Evolutionary conservation across 2,329 filamentous ascomycete species (phyloP), one percentile per base, ranked within the genome.

Genomic region (Neofusicoccum umdonicola): DNA sequence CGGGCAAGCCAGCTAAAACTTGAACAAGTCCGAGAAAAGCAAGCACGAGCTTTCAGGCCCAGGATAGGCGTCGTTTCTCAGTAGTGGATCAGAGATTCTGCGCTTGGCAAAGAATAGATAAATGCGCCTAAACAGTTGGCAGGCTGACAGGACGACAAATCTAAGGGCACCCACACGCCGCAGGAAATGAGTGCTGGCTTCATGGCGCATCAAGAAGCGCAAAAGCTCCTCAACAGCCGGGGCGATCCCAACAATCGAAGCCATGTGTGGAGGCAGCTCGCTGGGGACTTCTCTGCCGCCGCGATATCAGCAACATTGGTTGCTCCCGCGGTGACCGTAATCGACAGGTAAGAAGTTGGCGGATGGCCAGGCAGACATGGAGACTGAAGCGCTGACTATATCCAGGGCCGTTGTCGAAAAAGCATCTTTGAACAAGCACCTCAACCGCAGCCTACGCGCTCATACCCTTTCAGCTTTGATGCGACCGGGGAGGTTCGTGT

Each of bases 401-500:
- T 35, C 6, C 47, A 66, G 67, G 44, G 69, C 71, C 34, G 71
- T 74, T 9, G 71, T 73, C 17, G 70, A 73, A 42, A 71, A 73
- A 45, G 68, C 68, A 12, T 66, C 71, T 11, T 71, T 67, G 44
- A 67, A 57, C 17, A 67, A 66, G 15, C 68, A 68, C 1, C 58
- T 67, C 15, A n/a, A 64, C n/a, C 45, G 64, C n/a, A 64, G 67
- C 61, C 66, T 69, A 0, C 56, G 72, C 37, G 66, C 64, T 1
- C 69, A 71, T 19, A 66, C 72, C 6, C 62, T 70, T 7, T 69
- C 67, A 48, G 69, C 71, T 17, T 66, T 71, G 15, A 68, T 66
- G n/a, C 67, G 70, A 39, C 73, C 70, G 17, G 64, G 65, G 34
- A 63, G 65, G 1, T 73, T 73, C 63, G 69, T 75, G 65, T 67